Base-by-base conservation (phyloP, 176 grass and related monocot species). In the Secale cereale region DNA sequence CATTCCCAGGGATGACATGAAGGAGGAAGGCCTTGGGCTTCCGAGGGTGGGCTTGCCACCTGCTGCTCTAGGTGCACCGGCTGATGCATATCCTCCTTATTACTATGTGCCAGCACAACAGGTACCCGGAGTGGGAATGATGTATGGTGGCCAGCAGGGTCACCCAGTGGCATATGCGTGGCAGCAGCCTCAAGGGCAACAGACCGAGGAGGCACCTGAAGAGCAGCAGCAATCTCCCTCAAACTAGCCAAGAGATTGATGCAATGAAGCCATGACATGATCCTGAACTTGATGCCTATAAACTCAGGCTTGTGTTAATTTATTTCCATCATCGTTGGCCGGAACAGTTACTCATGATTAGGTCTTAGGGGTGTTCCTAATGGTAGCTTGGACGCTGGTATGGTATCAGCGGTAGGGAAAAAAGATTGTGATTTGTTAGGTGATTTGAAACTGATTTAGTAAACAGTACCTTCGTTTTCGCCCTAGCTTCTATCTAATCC, bases 1-100 rank as follows among this genome's bases (percentile, higher is more conserved):
- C 68, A 80, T 93, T 83, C 91, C 91, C 1, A 88, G 91, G 88
- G 85, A 88, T 76, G 91, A 93, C 73, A 76, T 83, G 78, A 93
- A 90, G 70, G 88, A 90, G 29, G 91, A 93, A 37, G 91, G 88
- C 28, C 78, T 86, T 29, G 85, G 85, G 15, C 83, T 86, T 83
- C 78, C 85, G 6, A 93, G 88, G 76, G 85, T 84, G 75, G 91
- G 82, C 25, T 80, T 90, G 73, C 88, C 88, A 26, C 88, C 88
- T 46, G 54, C 77, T 43, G 54, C 77, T 43, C 41, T 93, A 76
- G 85, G 88, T 30, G 78, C 81, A 1, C 61, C 66, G 6, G 37
- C 78, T 30, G 82, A 90, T 67, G 56, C 88, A 4, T 79, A 90
- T 67, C 91, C 90, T 63, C 91, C 91, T 30, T 90, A 86, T 76